Percentiles rank a stretch among this genome's conserved stretches.
Evolutionary conservation across 2,329 filamentous ascomycete species (phyloP).

Genomic region (Pseudocercospora macadamiae): DNA sequence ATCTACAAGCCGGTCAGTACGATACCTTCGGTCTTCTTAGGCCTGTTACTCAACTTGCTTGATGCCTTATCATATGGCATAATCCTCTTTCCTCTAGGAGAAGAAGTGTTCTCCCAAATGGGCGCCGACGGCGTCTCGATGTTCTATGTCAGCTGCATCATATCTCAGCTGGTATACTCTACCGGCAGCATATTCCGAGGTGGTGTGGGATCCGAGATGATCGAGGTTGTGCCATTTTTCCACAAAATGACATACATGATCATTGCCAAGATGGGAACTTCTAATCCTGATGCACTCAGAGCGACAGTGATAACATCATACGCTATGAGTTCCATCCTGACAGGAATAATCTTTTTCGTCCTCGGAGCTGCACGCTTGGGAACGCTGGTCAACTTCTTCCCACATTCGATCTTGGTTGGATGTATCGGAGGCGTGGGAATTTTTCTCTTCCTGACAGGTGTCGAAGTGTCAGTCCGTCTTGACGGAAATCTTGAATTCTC

Average conservation of each 20-base stretch:
- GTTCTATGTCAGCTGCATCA: slow-evolving; percentile 97
- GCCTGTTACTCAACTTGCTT: slow-evolving; percentile 85
- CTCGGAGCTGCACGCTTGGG: slow-evolving; percentile 88
- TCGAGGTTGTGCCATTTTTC: slow-evolving; percentile 98
- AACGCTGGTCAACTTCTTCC: slow-evolving; percentile 94
- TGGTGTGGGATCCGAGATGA: slow-evolving; percentile 93
- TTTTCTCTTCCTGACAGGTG: slow-evolving; percentile 87
- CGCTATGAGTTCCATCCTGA: slow-evolving; percentile 85
- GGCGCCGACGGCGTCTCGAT: slow-evolving; percentile 96
- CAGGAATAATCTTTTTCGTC: slow-evolving; percentile 85
- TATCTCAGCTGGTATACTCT: slow-evolving; percentile 89
- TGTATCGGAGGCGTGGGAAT: slow-evolving; percentile 97
- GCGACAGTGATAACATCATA: slow-evolving; percentile 94
- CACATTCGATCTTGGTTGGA: slow-evolving; percentile 91
- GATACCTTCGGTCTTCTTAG: slow-evolving; percentile 84
- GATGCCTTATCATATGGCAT: slow-evolving; percentile 96
- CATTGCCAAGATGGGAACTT: slow-evolving; percentile 73
- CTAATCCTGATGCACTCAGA: slow-evolving; percentile 81
- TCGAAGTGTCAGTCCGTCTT: slow-evolving; percentile 89
- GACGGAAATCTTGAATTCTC: slow-evolving; percentile 85
- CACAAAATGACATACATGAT: slow-evolving; percentile 97
- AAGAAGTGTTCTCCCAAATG: slow-evolving; percentile 79
- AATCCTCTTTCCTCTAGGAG: slow-evolving; percentile 83
- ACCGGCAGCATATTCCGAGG: slow-evolving; percentile 86
- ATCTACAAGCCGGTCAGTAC: slow-evolving; percentile 70